Conservation (phyloP, 2,329 filamentous ascomycete species). For the Aspergillus nomiae region DNA sequence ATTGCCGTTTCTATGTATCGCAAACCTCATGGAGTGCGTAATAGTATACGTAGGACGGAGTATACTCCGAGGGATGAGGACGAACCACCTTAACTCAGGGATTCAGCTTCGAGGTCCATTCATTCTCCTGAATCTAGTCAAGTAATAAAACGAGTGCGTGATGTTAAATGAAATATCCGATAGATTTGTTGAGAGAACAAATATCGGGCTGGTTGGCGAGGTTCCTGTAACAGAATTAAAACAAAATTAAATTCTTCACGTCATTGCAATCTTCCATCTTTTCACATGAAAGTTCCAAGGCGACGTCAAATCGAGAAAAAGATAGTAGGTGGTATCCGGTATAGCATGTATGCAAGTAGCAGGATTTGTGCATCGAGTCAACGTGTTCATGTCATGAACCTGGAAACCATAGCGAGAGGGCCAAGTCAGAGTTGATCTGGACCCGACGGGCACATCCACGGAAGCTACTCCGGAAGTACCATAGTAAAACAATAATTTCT, state of each 20-base stretch:
- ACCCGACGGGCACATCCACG: neutral
- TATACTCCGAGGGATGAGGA: neutral
- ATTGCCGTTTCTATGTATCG: neutral
- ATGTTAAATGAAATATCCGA: neutral
- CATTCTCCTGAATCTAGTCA: neutral
- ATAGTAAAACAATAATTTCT: slow-evolving; percentile 12
- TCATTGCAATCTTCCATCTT: neutral
- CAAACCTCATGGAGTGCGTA: neutral
- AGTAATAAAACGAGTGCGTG: neutral
- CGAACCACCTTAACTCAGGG: neutral
- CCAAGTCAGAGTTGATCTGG: neutral
- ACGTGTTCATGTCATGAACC: neutral
- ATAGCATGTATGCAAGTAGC: neutral
- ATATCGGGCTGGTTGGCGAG: neutral
- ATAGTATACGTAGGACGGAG: slow-evolving; percentile 4
- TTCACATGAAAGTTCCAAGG: neutral
- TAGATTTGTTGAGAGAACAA: neutral
- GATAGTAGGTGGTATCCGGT: neutral
- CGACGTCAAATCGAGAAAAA: neutral
- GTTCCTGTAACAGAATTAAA: neutral
- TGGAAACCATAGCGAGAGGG: slow-evolving; percentile 2
- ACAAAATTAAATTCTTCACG: neutral
- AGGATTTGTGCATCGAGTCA: neutral
- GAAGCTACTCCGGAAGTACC: neutral
- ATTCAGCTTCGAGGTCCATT: neutral